Conservation (phyloP, 306 rosid species). For the Hippophae gyantsensis region DNA sequence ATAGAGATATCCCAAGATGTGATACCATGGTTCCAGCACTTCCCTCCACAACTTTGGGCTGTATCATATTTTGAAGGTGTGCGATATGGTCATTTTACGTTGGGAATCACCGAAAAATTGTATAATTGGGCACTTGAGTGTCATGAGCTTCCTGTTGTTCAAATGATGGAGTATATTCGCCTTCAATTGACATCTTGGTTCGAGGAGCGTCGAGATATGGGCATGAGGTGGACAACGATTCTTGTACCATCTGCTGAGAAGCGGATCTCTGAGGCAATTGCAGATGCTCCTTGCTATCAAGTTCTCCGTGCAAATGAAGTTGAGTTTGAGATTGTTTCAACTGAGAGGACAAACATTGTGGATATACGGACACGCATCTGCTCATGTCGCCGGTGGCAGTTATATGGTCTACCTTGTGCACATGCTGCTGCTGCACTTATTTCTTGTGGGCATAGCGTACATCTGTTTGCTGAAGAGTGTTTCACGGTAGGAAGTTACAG, state of each 20-base stretch:
- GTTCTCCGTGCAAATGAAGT: constrained; percentile 95
- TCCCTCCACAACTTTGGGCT: constrained; percentile 96
- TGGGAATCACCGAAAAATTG: constrained; percentile 83
- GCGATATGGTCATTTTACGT: constrained; percentile 80
- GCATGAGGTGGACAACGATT: constrained; percentile 73
- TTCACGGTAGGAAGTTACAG: constrained; percentile 40
- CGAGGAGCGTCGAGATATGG: constrained; percentile 61
- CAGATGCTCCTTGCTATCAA: constrained; percentile 95
- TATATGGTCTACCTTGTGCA: constrained; percentile 95
- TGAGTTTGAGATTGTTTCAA: constrained; percentile 95
- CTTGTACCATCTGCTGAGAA: constrained; percentile 95
- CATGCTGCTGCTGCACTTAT: constrained; percentile 98
- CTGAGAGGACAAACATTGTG: constrained; percentile 92
- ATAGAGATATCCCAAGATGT: constrained; percentile 80
- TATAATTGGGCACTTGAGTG: constrained; percentile 99
- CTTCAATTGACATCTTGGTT: constrained; percentile 67
- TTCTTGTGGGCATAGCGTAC: constrained; percentile 85
- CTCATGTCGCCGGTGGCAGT: constrained; percentile 96
- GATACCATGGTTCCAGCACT: constrained; percentile 68
- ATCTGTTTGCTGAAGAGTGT: constrained; percentile 82
- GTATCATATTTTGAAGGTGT: constrained; percentile 94
- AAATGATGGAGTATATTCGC: constrained; percentile 95
- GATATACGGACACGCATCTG: constrained; percentile 80
- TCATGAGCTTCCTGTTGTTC: constrained; percentile 91
- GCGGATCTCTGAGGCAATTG: constrained; percentile 71